Percentiles rank a stretch among this genome's conserved stretches.
phyloP scores from a whole-genome alignment of 2,329 filamentous ascomycete species.

The Microdochium paspali region DNA sequence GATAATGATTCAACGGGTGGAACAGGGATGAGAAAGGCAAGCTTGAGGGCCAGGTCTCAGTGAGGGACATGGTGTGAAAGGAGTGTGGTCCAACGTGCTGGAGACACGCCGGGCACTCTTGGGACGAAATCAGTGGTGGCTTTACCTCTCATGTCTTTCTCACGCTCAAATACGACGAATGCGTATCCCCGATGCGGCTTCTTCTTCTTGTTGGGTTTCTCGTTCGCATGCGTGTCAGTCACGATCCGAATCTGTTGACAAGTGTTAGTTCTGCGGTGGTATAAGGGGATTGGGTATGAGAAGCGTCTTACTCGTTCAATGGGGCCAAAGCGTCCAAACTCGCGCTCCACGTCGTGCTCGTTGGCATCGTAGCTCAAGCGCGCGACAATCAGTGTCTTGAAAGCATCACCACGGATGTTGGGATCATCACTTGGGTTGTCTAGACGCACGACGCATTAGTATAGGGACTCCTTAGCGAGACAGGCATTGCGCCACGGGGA shows the following conservation, averaged over 20 bases:
- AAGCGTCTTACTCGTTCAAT: slow-evolving; percentile 69
- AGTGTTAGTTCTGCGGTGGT: slow-evolving; percentile 4
- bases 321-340: slow-evolving; percentile 87
- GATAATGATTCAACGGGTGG: slow-evolving; percentile 8
- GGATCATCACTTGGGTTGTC: slow-evolving; percentile 78
- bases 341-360: slow-evolving; percentile 81
- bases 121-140: slow-evolving; percentile 31
- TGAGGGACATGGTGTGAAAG: slow-evolving; percentile 26
- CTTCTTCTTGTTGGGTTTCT: slow-evolving; percentile 66
- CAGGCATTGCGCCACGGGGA: neutral
- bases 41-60: slow-evolving; percentile 49
- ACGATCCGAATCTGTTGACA: slow-evolving; percentile 70
- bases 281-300: neutral
- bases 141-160: slow-evolving; percentile 99
- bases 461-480: neutral
- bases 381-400: slow-evolving; percentile 88
- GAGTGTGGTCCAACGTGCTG: slow-evolving; percentile 7
- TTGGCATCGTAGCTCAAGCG: slow-evolving; percentile 84
- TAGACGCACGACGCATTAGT: slow-evolving; percentile 24
- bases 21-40: slow-evolving; percentile 35
- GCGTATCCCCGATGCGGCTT: slow-evolving; percentile 85
- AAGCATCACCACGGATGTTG: slow-evolving; percentile 86
- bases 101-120: slow-evolving; percentile 14
- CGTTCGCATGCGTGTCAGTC: slow-evolving; percentile 60
- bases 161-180: slow-evolving; percentile 93